Evolutionary conservation across 495 filamentous ascomycete species (phyloP).

Genomic region (Pyrenopolyporus hunteri): DNA sequence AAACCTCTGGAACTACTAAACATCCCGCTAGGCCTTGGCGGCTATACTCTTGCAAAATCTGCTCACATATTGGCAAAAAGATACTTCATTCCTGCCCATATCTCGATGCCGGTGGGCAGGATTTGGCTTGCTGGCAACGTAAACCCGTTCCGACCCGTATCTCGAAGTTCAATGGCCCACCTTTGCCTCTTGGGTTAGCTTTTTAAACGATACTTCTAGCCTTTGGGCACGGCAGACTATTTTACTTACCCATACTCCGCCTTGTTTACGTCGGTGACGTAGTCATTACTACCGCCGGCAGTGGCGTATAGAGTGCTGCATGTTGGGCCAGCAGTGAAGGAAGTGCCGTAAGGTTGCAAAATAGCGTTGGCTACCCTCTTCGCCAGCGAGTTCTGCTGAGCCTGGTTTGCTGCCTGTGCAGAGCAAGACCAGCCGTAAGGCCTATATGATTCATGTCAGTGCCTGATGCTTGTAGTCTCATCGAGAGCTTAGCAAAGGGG

Average conservation of each 20-base stretch:
- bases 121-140: constrained; percentile 64
- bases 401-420: constrained; percentile 50
- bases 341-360: constrained; percentile 53
- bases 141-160: constrained; percentile 57
- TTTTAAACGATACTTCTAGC: neutral
- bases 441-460: constrained; percentile 18
- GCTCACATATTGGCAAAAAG: constrained; percentile 55
- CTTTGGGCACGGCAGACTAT: neutral
- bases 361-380: constrained; percentile 49
- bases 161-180: constrained; percentile 62
- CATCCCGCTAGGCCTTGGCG: neutral
- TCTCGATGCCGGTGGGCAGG: constrained; percentile 55
- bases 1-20: too few species aligned
- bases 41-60: neutral
- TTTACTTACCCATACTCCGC: constrained; percentile 53
- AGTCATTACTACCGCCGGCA: constrained; percentile 62
- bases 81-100: constrained; percentile 61
- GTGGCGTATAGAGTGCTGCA: constrained; percentile 65
- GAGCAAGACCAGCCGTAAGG: constrained; percentile 51
- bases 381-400: constrained; percentile 51
- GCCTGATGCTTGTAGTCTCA: too few species aligned
- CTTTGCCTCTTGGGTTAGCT: constrained; percentile 22
- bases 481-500: too few species aligned
- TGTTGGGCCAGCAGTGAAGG: constrained; percentile 57
- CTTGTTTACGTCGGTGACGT: constrained; percentile 55